A percentile compares a stretch with the other conserved stretches of the same genome.
phyloP scores from a whole-genome alignment of 164 flowering plant genomes.

The Protea cynaroides region DNA sequence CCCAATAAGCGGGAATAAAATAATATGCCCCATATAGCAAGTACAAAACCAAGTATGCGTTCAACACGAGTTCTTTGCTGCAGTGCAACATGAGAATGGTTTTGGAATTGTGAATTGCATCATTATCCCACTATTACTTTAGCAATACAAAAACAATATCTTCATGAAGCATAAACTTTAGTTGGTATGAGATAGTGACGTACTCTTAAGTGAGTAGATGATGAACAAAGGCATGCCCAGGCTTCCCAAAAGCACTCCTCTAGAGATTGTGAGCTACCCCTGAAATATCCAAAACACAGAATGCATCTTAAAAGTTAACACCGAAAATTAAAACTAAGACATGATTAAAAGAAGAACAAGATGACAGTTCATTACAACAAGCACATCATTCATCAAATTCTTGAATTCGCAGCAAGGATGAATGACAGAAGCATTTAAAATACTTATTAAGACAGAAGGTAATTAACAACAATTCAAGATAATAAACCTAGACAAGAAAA shows the following conservation, averaged over 20 bases:
- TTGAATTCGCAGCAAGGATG: background rate
- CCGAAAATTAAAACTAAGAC: background rate
- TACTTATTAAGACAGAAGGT: too few species aligned
- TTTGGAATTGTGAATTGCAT: background rate
- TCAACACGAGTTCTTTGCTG: conserved; percentile 92
- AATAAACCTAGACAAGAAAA: too few species aligned
- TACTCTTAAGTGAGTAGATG: conserved; percentile 91
- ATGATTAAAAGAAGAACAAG: background rate
- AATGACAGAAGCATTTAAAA: too few species aligned
- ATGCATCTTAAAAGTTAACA: conserved; percentile 13
- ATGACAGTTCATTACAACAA: background rate
- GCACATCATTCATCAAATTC: background rate
- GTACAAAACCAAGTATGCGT: conserved; percentile 81
- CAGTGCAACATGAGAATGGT: conserved; percentile 19
- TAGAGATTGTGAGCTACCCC: conserved; percentile 55
- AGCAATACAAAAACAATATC: conserved; percentile 3
- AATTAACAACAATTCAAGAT: too few species aligned
- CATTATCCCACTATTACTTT: background rate
- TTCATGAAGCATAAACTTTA: conserved; percentile 1
- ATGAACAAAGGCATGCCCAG: conserved; percentile 96
- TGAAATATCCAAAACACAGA: conserved; percentile 21
- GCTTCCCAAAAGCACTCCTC: conserved; percentile 99
- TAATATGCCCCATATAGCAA: conserved; percentile 94
- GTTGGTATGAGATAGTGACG: conserved; percentile 13
- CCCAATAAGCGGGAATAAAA: conserved; percentile 90